Evolutionary conservation across 169 alveolate genomes (phyloP).

Genomic region (Besnoitia besnoiti): DNA sequence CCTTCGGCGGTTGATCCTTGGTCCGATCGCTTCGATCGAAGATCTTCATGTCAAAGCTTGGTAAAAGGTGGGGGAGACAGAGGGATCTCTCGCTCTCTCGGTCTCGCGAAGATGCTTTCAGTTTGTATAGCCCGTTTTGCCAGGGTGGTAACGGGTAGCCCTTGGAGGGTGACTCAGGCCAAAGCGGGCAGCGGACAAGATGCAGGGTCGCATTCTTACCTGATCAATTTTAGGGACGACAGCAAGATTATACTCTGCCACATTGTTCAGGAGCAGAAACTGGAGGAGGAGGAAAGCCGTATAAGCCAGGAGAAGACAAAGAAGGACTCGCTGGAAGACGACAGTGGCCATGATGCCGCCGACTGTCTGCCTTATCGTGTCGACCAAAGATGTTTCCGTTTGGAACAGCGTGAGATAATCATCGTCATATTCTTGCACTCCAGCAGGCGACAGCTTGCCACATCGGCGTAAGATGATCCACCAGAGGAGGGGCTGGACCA

Average conservation of each 20-base stretch:
- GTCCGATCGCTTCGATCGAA: no score
- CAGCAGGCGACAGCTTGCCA: conserved; percentile 65
- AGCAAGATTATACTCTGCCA: background rate
- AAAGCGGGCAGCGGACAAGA: no score
- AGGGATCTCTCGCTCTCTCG: no score
- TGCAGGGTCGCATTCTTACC: no score
- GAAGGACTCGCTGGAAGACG: background rate
- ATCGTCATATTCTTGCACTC: conserved; percentile 71
- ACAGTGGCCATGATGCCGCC: background rate
- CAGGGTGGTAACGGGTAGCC: no score
- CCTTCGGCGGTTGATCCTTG: no score
- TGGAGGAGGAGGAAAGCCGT: background rate
- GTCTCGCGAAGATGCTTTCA: no score
- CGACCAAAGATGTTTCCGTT: background rate
- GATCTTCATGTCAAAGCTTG: no score
- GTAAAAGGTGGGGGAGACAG: no score
- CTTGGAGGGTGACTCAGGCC: no score
- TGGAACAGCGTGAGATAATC: conserved; percentile 64
- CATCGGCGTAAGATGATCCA: conserved; percentile 73
- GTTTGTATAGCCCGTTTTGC: no score
- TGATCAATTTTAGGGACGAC: background rate
- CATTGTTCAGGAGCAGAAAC: conserved; percentile 17
- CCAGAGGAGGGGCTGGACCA: conserved; percentile 67
- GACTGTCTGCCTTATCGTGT: background rate
- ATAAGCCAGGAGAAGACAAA: background rate